Percentiles rank a stretch among this genome's conserved stretches.
Evolutionary conservation across 805 yeast species (phyloP).

Genomic region (Grigorovia humatica): DNA sequence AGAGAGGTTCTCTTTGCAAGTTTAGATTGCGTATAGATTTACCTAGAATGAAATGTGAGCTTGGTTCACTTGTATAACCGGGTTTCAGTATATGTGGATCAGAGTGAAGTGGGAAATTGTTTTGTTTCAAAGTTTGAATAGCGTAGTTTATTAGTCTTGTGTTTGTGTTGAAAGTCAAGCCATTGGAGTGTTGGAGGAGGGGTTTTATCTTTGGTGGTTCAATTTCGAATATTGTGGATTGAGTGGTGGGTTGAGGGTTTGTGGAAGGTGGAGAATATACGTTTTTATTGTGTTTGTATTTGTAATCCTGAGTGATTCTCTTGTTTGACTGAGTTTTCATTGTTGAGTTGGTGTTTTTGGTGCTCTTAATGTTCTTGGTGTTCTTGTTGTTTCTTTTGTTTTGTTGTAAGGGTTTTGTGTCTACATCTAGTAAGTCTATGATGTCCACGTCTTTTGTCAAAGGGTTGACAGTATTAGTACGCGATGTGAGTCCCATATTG

Average conservation of each 20-base stretch:
- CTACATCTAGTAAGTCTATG: background rate
- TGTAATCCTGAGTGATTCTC: too few relatives aligned
- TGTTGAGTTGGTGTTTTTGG: too few relatives aligned
- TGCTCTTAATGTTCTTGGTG: too few relatives aligned
- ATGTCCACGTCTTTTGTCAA: background rate
- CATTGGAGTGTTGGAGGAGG: constrained; percentile 18
- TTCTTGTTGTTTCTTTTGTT: too few relatives aligned
- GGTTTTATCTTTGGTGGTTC: background rate
- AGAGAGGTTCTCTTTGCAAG: constrained; percentile 17
- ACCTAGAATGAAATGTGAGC: background rate
- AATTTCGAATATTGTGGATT: background rate
- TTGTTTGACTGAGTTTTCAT: too few relatives aligned
- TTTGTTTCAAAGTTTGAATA: constrained; percentile 12
- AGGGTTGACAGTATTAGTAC: background rate
- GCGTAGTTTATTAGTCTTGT: constrained; percentile 17
- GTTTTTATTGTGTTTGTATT: too few relatives aligned
- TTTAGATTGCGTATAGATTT: constrained; percentile 4
- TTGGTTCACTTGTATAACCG: background rate
- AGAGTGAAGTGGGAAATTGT: constrained; percentile 20
- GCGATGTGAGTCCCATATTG: background rate
- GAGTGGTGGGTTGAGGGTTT: background rate
- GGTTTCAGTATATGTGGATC: constrained; percentile 10
- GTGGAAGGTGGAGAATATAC: too few relatives aligned
- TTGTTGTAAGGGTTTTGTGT: too few relatives aligned
- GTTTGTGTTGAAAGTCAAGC: constrained; percentile 10